Base-by-base conservation (phyloP, 164 flowering plant genomes). In the Sedum album region DNA sequence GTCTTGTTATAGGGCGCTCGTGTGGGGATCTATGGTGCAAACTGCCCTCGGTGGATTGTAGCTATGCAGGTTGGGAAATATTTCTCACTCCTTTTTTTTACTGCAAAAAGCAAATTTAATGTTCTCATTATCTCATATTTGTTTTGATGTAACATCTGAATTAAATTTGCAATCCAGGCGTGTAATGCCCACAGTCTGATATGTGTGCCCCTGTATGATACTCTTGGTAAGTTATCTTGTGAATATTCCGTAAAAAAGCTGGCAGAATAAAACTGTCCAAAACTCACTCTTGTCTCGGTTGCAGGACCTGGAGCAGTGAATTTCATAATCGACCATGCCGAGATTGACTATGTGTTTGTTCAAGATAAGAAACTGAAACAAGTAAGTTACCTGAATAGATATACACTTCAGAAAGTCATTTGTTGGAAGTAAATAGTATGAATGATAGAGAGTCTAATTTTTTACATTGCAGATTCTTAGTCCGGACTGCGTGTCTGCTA, bases 181-280 rank as follows among this genome's bases (percentile, higher is more conserved):
- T 91, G 98, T 78, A 73, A 66, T 77, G 91, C 93, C 36, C 91
- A 88, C 73, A 84, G 93, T 76, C 76, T 91, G 60, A 75, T 94
- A 60, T 91, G 95, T 68, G 98, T 94, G 64, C 97, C 98, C 73
- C 95, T 94, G 31, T 94, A 91, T 73, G 98, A 94, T 69, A 89
- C 96, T 33, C 89, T 94, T 30, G 98, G 98, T 89, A 81, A 79
- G 41, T 38, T 66, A 66, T 68, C 63, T 69, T 49, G 46, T 0
- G 5, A 28, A 20, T 39, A 4, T 33, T 68, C 53, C 25, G 31
- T 13, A 44, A n/a, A 18, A 15, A 44, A 1, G 18, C 42, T 14
- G 41, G 31, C 35, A 41, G 2, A 13, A 25, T 28, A 17, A 14
- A 41, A 21, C 67, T 51, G 2, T 60, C 55, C 17, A 36, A 30